Evolutionary conservation across 2,329 filamentous ascomycete species (phyloP), one percentile per base, ranked within the genome.

Genomic region (Sclerotinia subarctica): DNA sequence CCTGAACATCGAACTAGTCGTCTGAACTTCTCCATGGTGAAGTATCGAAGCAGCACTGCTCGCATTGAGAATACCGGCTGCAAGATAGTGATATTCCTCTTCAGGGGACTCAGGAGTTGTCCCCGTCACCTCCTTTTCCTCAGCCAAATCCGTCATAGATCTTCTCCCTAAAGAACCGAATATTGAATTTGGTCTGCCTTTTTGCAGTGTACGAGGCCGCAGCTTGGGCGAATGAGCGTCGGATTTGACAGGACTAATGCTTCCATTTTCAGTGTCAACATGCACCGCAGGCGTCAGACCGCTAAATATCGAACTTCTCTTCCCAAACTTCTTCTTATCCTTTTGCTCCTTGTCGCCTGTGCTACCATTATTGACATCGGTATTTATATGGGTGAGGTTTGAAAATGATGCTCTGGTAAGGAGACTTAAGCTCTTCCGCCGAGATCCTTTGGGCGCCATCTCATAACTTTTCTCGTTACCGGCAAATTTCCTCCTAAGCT

Each of bases 1-100:
- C 76, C 88, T 82, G 78, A 91, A 90, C 82, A 91, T 86, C 69
- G 86, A 85, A 67, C 85, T 88, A 60, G 86, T 87, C 17, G 87
- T 90, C 78, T 91, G 88, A 21, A 91, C 86, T 75, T 90, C 89
- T 49, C 89, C 89, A 79, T 90, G 86, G 70, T 88, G 84, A 49
- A 90, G 78, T 26, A 91, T 86, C 42, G 81, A 79, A 38, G 70
- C 71, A n/a, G 64, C 65, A 17, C 68, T 67, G 6, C 60, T 64
- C n/a, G 68, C 67, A 35, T 65, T 60, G 13, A 70, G 69, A 19
- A 70, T 54, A 13, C 67, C 47, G 15, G 66, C 38, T 2, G 64
- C 68, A 32, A 67, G 51, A 52, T 63, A 63, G 29, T 63, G 65
- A 32, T 52, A 63, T 24, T 71, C 72, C 52, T 74, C 73, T 52